Conservation (phyloP, 805 yeast genomes). For the Candida dajiaensis region DNA sequence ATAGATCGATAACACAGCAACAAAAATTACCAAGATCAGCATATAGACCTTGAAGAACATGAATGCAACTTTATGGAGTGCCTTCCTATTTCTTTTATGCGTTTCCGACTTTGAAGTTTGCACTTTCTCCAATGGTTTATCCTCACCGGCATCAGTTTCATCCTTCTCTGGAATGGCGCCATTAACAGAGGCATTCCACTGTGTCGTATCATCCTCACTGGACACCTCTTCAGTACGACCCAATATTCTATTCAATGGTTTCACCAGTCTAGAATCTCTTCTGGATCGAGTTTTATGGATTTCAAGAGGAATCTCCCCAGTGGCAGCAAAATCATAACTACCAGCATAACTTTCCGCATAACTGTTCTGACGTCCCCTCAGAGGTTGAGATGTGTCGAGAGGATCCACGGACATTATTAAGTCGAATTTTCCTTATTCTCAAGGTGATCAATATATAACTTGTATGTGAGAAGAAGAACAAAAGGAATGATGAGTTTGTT, state of each 20-base stretch:
- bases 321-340: background rate
- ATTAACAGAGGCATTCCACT: background rate
- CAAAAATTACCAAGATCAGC: conserved; percentile 1
- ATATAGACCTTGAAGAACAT: conserved; percentile 6
- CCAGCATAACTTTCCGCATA: background rate
- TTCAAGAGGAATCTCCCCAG: conserved; percentile 1
- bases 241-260: conserved; percentile 4
- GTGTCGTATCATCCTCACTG: background rate
- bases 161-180: background rate
- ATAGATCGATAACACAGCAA: conserved; percentile 10
- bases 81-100: background rate
- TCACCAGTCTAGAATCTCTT: background rate
- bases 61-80: background rate
- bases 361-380: background rate
- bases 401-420: conserved; percentile 6
- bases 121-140: background rate
- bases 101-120: background rate
- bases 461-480: too few species aligned
- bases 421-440: too few species aligned
- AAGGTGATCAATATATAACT: too few species aligned
- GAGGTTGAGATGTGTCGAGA: conserved; percentile 5
- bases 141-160: background rate
- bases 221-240: background rate
- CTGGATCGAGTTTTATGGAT: conserved; percentile 6
- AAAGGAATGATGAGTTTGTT: too few species aligned